A percentile compares a stretch with the other conserved stretches of the same genome.
Conservation (phyloP, 257 asterid genomes). For the Striga asiatica region DNA sequence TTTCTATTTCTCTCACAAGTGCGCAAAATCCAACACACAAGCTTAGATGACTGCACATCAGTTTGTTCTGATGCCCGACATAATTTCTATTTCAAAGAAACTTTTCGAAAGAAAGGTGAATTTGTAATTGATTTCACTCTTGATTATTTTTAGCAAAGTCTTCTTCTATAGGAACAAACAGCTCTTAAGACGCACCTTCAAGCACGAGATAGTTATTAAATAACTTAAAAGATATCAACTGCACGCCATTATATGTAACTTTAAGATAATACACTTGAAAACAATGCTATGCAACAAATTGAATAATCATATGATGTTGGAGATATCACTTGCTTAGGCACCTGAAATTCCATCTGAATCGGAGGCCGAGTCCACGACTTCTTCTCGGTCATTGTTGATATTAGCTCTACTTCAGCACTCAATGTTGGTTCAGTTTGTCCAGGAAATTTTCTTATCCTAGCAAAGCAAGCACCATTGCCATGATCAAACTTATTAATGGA, state of each 20-base stretch:
- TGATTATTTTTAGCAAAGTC: slow-evolving; percentile 3
- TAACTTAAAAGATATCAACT: slow-evolving; percentile 5
- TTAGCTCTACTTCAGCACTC: slow-evolving; percentile 97
- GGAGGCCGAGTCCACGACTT: slow-evolving; percentile 99
- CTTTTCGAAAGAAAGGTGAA: neutral
- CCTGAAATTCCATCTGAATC: slow-evolving; percentile 99
- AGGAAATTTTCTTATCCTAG: slow-evolving; percentile 96
- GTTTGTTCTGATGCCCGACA: too few relatives aligned
- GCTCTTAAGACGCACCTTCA: neutral
- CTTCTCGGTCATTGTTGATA: slow-evolving; percentile 91
- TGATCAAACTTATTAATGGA: slow-evolving; percentile 4
- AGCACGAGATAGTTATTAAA: neutral
- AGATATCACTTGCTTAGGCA: slow-evolving; percentile 16
- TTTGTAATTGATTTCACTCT: neutral
- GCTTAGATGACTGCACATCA: too few relatives aligned
- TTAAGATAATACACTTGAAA: neutral
- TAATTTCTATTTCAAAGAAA: neutral
- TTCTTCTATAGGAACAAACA: neutral
- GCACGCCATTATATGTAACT: neutral
- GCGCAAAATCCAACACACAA: too few relatives aligned
- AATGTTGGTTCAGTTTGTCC: slow-evolving; percentile 98
- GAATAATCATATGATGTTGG: neutral
- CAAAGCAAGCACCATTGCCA: slow-evolving; percentile 13
- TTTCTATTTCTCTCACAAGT: too few relatives aligned
- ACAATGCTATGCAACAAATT: neutral